phyloP scores from a whole-genome alignment of 2,329 filamentous ascomycete genomes.

The Pyricularia grisea region DNA sequence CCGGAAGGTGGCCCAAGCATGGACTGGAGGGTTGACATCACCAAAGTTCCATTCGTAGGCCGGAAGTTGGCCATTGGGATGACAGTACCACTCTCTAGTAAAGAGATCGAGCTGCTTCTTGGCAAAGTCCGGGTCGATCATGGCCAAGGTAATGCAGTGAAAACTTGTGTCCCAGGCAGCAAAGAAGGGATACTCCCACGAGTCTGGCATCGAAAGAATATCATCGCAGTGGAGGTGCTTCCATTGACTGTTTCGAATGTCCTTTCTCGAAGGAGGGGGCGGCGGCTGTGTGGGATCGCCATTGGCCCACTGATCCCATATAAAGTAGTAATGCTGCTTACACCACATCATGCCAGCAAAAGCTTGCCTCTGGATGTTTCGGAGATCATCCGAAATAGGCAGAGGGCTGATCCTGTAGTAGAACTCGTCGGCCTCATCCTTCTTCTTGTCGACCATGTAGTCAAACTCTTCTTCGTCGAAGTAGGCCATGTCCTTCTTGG shows the following conservation, averaged over 20 bases:
- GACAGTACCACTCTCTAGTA: slow-evolving; percentile 97
- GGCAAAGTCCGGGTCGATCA: slow-evolving; percentile 96
- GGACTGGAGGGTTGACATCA: slow-evolving; percentile 92
- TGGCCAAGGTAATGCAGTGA: slow-evolving; percentile 89
- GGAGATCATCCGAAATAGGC: slow-evolving; percentile 85
- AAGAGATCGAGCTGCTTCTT: slow-evolving; percentile 97
- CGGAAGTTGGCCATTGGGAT: slow-evolving; percentile 90
- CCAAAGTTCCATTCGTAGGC: slow-evolving; percentile 97
- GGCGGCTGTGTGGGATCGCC: slow-evolving; percentile 84
- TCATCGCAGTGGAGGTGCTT: slow-evolving; percentile 93
- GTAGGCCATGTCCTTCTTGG: slow-evolving; percentile 64
- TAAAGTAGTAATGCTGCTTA: slow-evolving; percentile 93
- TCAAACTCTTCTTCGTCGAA: slow-evolving; percentile 91
- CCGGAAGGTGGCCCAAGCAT: slow-evolving; percentile 92
- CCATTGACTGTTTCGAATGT: slow-evolving; percentile 81
- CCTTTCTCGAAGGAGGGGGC: slow-evolving; percentile 70
- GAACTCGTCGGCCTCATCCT: slow-evolving; percentile 90
- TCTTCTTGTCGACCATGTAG: slow-evolving; percentile 76
- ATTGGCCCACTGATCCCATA: slow-evolving; percentile 97
- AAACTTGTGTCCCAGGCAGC: slow-evolving; percentile 96
- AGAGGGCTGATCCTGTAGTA: slow-evolving; percentile 89
- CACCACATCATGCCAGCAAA: slow-evolving; percentile 98
- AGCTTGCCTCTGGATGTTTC: slow-evolving; percentile 91
- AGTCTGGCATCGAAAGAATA: slow-evolving; percentile 94
- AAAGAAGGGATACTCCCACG: slow-evolving; percentile 98